Evolutionary conservation across 371 early-diverging fungal species (phyloP).

Genomic region (Mucor mucedo): DNA sequence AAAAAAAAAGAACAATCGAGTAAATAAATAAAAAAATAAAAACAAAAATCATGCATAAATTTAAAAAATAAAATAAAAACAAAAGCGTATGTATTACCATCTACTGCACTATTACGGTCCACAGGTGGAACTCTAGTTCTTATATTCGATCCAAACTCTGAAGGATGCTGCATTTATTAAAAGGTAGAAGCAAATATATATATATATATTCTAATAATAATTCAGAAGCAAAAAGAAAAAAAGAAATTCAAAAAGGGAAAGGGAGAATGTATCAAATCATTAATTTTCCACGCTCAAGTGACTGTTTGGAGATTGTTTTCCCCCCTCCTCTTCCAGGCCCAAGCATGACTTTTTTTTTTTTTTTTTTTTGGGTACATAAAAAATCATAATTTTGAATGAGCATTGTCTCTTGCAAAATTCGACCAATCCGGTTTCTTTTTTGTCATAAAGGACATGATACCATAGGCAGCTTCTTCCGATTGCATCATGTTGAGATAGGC

Average conservation of each 20-base stretch:
- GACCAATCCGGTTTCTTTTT: slow-evolving; percentile 69
- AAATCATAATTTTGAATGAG: slow-evolving; percentile 41
- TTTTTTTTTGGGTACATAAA: slow-evolving; percentile 1
- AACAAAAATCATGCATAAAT: slow-evolving; percentile 1
- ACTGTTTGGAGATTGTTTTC: neutral
- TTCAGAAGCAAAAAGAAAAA: neutral
- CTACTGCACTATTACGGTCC: neutral
- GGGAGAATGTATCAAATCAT: neutral
- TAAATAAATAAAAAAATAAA: neutral
- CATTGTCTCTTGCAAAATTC: slow-evolving; percentile 31
- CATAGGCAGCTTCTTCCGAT: slow-evolving; percentile 72
- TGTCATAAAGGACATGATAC: slow-evolving; percentile 60
- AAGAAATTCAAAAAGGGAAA: neutral
- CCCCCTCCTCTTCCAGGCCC: neutral
- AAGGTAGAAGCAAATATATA: too few relatives aligned
- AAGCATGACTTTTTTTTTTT: neutral
- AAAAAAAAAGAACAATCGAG: neutral
- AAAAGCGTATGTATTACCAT: neutral
- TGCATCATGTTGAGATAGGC: slow-evolving; percentile 69
- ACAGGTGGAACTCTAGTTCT: neutral
- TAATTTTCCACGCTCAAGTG: neutral
- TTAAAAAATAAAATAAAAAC: neutral
- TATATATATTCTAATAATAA: neutral
- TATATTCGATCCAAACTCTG: slow-evolving; percentile 8
- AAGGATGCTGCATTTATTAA: slow-evolving; percentile 12